These are phyloP conservation scores for Diplodia sapinea DNA, from an alignment of 2,329 filamentous ascomycete species.

Conservation along the genomic window DNA sequence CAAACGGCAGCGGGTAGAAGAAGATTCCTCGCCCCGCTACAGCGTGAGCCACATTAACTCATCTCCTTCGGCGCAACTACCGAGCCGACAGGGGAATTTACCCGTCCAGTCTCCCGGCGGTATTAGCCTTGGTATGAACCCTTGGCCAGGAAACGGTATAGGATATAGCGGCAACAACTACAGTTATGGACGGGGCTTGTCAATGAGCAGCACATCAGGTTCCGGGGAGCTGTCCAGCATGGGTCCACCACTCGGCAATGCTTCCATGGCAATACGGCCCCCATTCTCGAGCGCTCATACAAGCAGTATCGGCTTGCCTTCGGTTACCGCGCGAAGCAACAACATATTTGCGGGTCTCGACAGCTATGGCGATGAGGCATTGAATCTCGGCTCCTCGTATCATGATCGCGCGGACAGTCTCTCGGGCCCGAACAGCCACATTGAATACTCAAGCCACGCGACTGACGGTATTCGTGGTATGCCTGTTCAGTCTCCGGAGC, in stretches of 20 bases:
- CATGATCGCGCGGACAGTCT: slow-evolving; percentile 1
- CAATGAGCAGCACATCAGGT: neutral
- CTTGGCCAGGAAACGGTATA: neutral
- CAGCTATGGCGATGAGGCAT: neutral
- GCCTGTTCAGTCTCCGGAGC: slow-evolving; percentile 15
- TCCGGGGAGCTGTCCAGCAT: neutral
- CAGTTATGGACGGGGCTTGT: neutral
- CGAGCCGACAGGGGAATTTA: slow-evolving; percentile 4
- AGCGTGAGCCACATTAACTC: neutral
- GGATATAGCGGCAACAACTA: slow-evolving; percentile 6
- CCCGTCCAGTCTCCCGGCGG: slow-evolving; percentile 3
- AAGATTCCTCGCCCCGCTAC: neutral
- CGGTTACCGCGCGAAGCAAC: neutral
- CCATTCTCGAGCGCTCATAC: neutral
- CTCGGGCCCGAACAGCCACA: neutral
- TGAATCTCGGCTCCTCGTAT: neutral
- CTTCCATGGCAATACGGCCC: neutral
- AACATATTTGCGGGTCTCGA: neutral
- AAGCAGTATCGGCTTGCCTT: slow-evolving; percentile 4
- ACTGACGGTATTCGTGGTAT: slow-evolving; percentile 3
- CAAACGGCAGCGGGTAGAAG: slow-evolving; percentile 10
- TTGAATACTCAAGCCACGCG: slow-evolving; percentile 1
- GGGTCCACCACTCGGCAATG: slow-evolving; percentile 1
- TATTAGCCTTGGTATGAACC: neutral
- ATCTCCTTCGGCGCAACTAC: slow-evolving; percentile 9